Base-by-base conservation (phyloP, 805 yeast genomes). In the Ogataea salicorniae region DNA sequence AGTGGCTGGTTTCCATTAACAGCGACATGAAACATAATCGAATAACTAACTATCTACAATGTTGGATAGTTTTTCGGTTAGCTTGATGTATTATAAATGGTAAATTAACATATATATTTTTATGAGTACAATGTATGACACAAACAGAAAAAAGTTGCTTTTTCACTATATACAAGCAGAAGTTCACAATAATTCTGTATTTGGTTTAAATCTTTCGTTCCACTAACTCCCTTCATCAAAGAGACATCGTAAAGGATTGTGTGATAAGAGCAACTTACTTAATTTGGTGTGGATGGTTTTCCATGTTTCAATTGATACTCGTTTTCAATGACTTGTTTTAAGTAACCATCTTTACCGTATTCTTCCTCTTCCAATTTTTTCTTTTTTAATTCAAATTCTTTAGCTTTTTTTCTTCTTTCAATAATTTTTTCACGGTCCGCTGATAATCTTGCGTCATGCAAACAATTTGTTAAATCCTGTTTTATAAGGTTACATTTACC, bases 401-500 rank as follows among this genome's bases (percentile, higher is more conserved):
- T 76, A 43, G 79, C 77, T 62, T 77, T 80, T 47, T 77, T 80
- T 46, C 77, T 75, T 43, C 84, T 79, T 56, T 71, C 71, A 62
- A 68, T 61, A 55, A 70, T 79, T 60, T 72, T 77, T 50, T 72
- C 81, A 59, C 76, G 80, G 61, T 81, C 84, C 34, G 79, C 80
- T 29, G 75, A 75, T 14, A 80, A 62, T 62, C 97, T 76, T 6
- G 92, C 86, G 46, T 79, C 80, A 60, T 89, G 94, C 22, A 95
- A 72, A 68, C 99, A 92, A 59, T 79, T 71, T 34, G 84, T 69
- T 45, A 94, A 73, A 44, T 86, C 91, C 52, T 85, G 87, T 59
- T 90, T 90, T 58, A 85, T 83, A 45, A 82, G 81, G 66, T 89
- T 88, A 69, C 99, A 92, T 49, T 79, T 73, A 26, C 98, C 98